Evolutionary conservation across 2,329 filamentous ascomycete species (phyloP).

Genomic region (Aspergillus tamarii): DNA sequence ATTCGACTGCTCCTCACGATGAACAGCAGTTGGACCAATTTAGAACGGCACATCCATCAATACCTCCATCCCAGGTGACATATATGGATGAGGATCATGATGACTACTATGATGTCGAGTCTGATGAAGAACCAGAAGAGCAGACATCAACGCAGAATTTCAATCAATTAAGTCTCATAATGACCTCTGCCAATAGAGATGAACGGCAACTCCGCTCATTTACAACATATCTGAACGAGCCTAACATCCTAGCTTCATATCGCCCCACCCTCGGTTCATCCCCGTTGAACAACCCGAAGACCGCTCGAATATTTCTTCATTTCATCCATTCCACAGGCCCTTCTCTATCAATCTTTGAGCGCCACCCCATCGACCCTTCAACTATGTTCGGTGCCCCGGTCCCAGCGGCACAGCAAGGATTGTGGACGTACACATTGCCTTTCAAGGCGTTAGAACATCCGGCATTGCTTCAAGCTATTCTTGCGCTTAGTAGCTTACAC

Average conservation of each 20-base stretch:
- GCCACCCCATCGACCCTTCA: constrained; percentile 74
- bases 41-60: constrained; percentile 14
- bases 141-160: constrained; percentile 39
- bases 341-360: constrained; percentile 83
- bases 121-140: constrained; percentile 60
- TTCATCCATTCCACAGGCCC: constrained; percentile 89
- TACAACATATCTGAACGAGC: constrained; percentile 51
- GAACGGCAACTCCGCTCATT: constrained; percentile 54
- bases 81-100: constrained; percentile 59
- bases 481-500: constrained; percentile 83
- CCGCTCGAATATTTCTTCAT: constrained; percentile 83
- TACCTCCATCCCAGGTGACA: constrained; percentile 26
- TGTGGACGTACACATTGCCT: constrained; percentile 78
- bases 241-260: constrained; percentile 64
- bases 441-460: constrained; percentile 81
- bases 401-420: constrained; percentile 60
- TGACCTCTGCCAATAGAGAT: constrained; percentile 47
- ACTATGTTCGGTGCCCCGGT: constrained; percentile 67
- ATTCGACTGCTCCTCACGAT: neutral
- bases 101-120: constrained; percentile 64
- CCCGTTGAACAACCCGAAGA: constrained; percentile 78
- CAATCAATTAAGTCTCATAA: constrained; percentile 48
- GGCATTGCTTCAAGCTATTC: constrained; percentile 86
- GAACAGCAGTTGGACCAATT: constrained; percentile 9
- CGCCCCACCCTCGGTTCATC: constrained; percentile 66